Evolutionary conservation across 768 basidiomycete species (phyloP), one percentile per base, ranked within the genome.

Genomic region (Lanmaoa pseudosensibilis): DNA sequence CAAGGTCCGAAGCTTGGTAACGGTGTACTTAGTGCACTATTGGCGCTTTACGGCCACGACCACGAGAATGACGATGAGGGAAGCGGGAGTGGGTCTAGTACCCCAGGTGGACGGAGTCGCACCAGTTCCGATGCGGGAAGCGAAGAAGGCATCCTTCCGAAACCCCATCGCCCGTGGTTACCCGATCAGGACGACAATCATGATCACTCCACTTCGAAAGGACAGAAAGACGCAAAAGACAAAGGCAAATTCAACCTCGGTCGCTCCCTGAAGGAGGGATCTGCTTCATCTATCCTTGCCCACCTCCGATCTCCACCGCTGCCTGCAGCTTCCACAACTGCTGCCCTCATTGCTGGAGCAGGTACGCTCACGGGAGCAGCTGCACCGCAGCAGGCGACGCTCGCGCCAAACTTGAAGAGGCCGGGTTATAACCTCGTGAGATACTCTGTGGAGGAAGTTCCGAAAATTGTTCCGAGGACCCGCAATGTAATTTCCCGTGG

Each of bases 311-410:
- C 57, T 6, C 56, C 67, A 5, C 60, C 68, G 12, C 50, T 65
- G n/a, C 69, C 70, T 12, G 46, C 55, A 5, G 54, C 65, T 0
- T 34, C 63, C 21, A 52, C 64, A 16, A 53, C 61, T 56, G 89
- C 87, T 1, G 80, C 88, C 5, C 78, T 93, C 36, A 84, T 94
- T 21, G 82, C 86, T 8, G 83, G 84, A 54, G 84, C 88, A 0
- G 85, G 83, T 3, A 83, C 84, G 46, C 71, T 92, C 9, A 74
- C 80, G 2, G 88, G 87, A 18, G 80, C 80, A 3, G 82, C 84
- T 8, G 80, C 85, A 0, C 87, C 88, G 0, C 60, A 64, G 11
- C 71, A 77, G 43, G 72, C 63, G 48, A 74, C 74, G 27, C 77
- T 78, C 62, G 83, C 76, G 8, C 88, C 89, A 2, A 80, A 85